phyloP scores from a whole-genome alignment of 1,284 basidiomycete genomes.

The Fomitopsis schrenkii region DNA sequence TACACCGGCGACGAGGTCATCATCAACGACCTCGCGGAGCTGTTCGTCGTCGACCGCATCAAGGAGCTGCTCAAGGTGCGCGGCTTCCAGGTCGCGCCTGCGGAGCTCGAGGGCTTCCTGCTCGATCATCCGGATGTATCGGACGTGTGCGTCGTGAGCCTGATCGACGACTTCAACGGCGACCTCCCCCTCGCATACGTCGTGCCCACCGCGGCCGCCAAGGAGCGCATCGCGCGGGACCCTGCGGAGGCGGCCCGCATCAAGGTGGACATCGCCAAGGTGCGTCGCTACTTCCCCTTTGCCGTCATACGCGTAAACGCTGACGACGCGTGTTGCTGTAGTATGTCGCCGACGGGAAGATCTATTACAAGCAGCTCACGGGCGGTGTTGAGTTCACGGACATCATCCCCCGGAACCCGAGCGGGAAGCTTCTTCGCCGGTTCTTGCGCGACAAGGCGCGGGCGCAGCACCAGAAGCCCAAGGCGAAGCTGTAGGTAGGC shows the following conservation, averaged over 20 bases:
- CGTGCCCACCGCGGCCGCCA: conserved; percentile 45
- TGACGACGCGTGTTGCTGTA: background rate
- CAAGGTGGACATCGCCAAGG: conserved; percentile 7
- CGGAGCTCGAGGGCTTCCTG: conserved; percentile 51
- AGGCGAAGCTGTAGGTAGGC: conserved; percentile 1
- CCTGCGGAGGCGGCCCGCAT: conserved; percentile 2
- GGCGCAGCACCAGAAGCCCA: background rate
- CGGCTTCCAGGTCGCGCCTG: conserved; percentile 32
- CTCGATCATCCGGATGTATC: conserved; percentile 67
- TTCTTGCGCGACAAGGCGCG: conserved; percentile 9
- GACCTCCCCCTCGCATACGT: conserved; percentile 76
- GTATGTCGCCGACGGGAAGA: conserved; percentile 10
- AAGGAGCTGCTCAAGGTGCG: conserved; percentile 24
- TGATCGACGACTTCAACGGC: conserved; percentile 75
- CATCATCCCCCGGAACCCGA: conserved; percentile 8
- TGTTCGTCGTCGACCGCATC: conserved; percentile 42
- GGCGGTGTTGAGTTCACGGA: conserved; percentile 11
- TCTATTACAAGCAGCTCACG: conserved; percentile 8
- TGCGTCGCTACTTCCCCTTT: background rate
- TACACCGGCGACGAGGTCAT: conserved; percentile 41
- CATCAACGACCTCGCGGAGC: conserved; percentile 34
- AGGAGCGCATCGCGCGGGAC: conserved; percentile 3
- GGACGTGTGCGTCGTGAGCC: conserved; percentile 72
- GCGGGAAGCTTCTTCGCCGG: conserved; percentile 10
- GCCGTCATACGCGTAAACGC: background rate